phyloP scores from a whole-genome alignment of 805 yeast genomes.

The Kuraishia piskuri region DNA sequence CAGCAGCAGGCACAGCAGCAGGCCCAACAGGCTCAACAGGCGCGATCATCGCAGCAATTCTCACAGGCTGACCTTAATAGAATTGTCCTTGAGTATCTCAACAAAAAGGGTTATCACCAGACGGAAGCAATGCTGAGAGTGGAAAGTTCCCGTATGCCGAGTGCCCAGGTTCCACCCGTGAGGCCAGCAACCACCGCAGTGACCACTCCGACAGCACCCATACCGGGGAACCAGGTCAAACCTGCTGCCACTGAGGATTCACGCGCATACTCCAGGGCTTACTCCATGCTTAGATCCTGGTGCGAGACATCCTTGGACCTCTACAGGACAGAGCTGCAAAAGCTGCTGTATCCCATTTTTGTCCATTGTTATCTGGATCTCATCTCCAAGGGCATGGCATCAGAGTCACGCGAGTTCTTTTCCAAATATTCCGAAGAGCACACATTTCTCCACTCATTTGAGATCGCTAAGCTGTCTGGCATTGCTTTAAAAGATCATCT shows the following conservation, averaged over 20 bases:
- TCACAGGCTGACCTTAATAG: conserved; percentile 86
- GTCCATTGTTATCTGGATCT: conserved; percentile 81
- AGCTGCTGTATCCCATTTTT: conserved; percentile 86
- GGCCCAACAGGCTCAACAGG: conserved; percentile 7
- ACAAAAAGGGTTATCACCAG: conserved; percentile 87
- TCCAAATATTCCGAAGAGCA: conserved; percentile 71
- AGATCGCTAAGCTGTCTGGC: conserved; percentile 62
- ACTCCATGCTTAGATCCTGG: conserved; percentile 77
- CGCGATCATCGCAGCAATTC: conserved; percentile 28
- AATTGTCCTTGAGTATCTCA: conserved; percentile 86
- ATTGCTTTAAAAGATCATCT: conserved; percentile 76
- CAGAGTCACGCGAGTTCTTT: conserved; percentile 66
- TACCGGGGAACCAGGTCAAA: conserved; percentile 21
- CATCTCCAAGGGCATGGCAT: conserved; percentile 50
- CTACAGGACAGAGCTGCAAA: conserved; percentile 79
- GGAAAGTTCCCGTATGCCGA: conserved; percentile 62
- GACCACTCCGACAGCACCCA: conserved; percentile 22
- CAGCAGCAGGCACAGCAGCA: conserved; percentile 12
- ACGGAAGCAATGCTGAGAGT: conserved; percentile 92
- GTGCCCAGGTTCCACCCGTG: conserved; percentile 41
- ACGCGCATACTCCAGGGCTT: conserved; percentile 69
- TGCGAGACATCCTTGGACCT: conserved; percentile 84
- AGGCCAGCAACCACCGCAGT: conserved; percentile 33
- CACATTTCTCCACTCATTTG: conserved; percentile 66
- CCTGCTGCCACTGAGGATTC: conserved; percentile 43